These are phyloP conservation scores for Yamadazyma akitaensis DNA, from an alignment of 805 yeast species.

Conservation along the genomic window DNA sequence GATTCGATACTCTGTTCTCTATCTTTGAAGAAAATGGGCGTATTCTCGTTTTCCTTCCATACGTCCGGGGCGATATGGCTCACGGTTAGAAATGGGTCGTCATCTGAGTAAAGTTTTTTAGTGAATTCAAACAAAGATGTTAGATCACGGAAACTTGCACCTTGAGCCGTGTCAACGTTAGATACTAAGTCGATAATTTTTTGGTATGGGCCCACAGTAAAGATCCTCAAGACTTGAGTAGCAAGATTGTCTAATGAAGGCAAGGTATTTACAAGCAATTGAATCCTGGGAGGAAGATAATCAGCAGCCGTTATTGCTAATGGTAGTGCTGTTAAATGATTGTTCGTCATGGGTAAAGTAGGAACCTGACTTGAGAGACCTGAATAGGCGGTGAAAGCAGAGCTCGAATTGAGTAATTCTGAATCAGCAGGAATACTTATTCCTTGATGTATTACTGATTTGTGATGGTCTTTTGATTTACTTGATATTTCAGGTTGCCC, in stretches of 20 bases:
- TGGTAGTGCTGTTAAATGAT: slow-evolving; percentile 61
- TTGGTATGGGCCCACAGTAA: slow-evolving; percentile 73
- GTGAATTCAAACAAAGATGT: slow-evolving; percentile 78
- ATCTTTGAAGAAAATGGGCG: slow-evolving; percentile 56
- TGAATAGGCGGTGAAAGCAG: slow-evolving; percentile 41
- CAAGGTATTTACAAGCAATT: slow-evolving; percentile 61
- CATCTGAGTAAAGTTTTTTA: slow-evolving; percentile 63
- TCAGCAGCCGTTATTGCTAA: slow-evolving; percentile 55
- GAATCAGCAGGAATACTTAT: slow-evolving; percentile 37
- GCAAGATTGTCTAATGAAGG: slow-evolving; percentile 81
- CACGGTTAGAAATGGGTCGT: slow-evolving; percentile 69
- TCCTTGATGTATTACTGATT: slow-evolving; percentile 21
- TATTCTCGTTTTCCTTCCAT: slow-evolving; percentile 60
- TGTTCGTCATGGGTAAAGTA: slow-evolving; percentile 29
- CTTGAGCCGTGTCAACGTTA: slow-evolving; percentile 60
- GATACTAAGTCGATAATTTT: slow-evolving; percentile 70
- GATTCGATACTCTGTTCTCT: slow-evolving; percentile 60
- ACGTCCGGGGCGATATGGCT: slow-evolving; percentile 68
- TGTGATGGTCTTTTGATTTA: neutral
- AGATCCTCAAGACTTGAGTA: slow-evolving; percentile 69
- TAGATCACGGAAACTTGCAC: slow-evolving; percentile 63
- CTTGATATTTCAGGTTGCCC: neutral
- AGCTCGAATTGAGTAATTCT: slow-evolving; percentile 37
- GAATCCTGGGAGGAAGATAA: slow-evolving; percentile 56
- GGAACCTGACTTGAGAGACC: slow-evolving; percentile 40